Conservation (phyloP, 192 early-diverging fungal genomes). For the Podila minutissima region DNA sequence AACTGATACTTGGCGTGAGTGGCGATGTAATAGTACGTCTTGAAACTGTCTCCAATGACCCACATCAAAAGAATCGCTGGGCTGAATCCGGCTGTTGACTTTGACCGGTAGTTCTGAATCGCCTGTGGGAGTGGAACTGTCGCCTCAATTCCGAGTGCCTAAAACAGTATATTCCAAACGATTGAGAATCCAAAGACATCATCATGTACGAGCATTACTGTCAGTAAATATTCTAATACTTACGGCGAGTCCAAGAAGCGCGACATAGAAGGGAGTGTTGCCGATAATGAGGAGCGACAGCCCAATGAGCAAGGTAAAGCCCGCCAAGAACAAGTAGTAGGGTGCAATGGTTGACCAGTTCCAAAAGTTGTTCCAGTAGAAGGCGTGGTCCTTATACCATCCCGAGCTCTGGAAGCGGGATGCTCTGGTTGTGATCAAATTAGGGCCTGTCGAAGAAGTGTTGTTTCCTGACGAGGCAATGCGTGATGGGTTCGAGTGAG, state of each 20-base stretch:
- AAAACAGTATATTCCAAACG: neutral
- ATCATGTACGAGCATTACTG: neutral
- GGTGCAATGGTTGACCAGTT: slow-evolving; percentile 44
- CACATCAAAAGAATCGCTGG: slow-evolving; percentile 53
- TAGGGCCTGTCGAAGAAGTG: slow-evolving; percentile 4
- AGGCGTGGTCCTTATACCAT: slow-evolving; percentile 37
- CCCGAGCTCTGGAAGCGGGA: slow-evolving; percentile 23
- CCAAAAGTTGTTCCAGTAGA: slow-evolving; percentile 43
- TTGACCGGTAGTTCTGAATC: slow-evolving; percentile 53
- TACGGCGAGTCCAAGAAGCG: slow-evolving; percentile 41
- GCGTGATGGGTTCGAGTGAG: slow-evolving; percentile 30
- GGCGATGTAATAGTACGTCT: slow-evolving; percentile 64
- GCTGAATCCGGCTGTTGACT: slow-evolving; percentile 64
- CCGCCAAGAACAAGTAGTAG: slow-evolving; percentile 31
- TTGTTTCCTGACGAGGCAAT: slow-evolving; percentile 14
- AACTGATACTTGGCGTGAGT: slow-evolving; percentile 63
- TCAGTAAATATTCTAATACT: neutral
- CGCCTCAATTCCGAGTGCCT: slow-evolving; percentile 65
- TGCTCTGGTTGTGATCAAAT: slow-evolving; percentile 21
- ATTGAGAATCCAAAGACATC: neutral
- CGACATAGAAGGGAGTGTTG: slow-evolving; percentile 40
- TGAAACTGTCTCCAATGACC: slow-evolving; percentile 67
- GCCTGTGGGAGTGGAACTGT: slow-evolving; percentile 69
- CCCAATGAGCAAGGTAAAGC: slow-evolving; percentile 32
- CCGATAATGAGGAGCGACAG: slow-evolving; percentile 43